Percentiles rank a stretch among this genome's conserved stretches.
Evolutionary conservation across 1,284 basidiomycete species (phyloP).

Genomic region (Pseudozyma hubeiensis): DNA sequence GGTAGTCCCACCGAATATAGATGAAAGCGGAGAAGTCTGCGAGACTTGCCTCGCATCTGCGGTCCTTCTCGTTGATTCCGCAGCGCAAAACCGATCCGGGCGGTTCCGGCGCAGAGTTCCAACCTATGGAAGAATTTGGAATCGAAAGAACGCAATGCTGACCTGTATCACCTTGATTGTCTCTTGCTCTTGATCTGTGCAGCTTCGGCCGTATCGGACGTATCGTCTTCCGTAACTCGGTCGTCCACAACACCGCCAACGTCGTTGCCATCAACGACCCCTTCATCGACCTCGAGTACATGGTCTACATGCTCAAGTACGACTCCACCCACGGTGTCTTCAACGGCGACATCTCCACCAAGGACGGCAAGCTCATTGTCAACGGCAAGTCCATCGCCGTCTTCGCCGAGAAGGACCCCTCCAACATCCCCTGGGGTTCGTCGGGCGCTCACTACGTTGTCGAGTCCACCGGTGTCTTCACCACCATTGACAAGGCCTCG

Average conservation of each 20-base stretch:
- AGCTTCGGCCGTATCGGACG: conserved; percentile 68
- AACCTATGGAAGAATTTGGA: too few relatives aligned
- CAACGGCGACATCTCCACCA: conserved; percentile 84
- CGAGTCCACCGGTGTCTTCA: conserved; percentile 99
- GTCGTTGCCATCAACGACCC: conserved; percentile 73
- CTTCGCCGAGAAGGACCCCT: conserved; percentile 85
- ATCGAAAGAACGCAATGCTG: not conserved
- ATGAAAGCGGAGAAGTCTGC: too few relatives aligned
- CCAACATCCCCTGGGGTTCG: conserved; percentile 84
- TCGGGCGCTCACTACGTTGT: conserved; percentile 92
- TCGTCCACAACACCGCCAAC: conserved; percentile 54
- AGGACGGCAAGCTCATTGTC: conserved; percentile 91
- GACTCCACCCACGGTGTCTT: conserved; percentile 97
- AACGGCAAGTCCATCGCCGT: conserved; percentile 83
- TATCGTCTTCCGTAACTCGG: conserved; percentile 90
- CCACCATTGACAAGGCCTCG: conserved; percentile 86
- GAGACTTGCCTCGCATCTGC: too few relatives aligned
- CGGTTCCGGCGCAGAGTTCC: too few relatives aligned
- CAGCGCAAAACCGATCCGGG: too few relatives aligned
- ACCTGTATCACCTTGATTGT: not conserved
- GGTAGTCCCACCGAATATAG: too few relatives aligned
- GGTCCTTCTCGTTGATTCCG: too few relatives aligned
- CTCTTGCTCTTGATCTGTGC: conserved; percentile 2
- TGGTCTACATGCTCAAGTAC: conserved; percentile 92
- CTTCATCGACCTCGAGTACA: conserved; percentile 86